Percentiles rank a stretch among this genome's conserved stretches.
phyloP scores from a whole-genome alignment of 208 protist species.

The Leishmania tarentolae region DNA sequence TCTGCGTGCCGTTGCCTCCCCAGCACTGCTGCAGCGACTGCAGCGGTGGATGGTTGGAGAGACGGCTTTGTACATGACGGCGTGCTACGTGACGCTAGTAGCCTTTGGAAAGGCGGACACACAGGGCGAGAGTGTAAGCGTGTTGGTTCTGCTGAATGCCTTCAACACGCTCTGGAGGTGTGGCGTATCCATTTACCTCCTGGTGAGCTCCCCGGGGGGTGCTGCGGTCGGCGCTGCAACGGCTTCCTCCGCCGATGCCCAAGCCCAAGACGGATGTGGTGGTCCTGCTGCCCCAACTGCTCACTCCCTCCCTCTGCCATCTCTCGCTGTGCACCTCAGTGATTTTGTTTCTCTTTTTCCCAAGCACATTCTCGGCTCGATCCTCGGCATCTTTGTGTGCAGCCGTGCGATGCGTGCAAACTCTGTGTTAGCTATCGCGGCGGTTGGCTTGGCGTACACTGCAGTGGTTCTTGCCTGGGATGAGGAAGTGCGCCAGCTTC shows the following conservation, averaged over 20 bases:
- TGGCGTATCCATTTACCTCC: conserved; percentile 34
- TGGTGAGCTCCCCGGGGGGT: conserved; percentile 27
- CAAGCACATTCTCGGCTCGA: background rate
- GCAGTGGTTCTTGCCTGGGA: conserved; percentile 34
- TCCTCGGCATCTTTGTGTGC: conserved; percentile 24
- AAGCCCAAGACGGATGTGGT: background rate
- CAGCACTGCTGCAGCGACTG: conserved; percentile 38
- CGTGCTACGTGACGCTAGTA: conserved; percentile 52
- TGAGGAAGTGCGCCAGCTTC: conserved; percentile 32
- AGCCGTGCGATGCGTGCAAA: conserved; percentile 19
- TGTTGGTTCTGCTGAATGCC: conserved; percentile 57
- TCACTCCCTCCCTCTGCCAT: background rate
- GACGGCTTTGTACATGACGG: conserved; percentile 52
- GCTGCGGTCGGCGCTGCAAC: background rate
- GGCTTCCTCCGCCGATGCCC: background rate
- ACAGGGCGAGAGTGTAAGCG: conserved; percentile 23
- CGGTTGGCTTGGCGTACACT: conserved; percentile 24
- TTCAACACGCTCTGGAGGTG: conserved; percentile 51
- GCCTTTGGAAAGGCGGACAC: conserved; percentile 8
- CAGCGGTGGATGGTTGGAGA: conserved; percentile 57
- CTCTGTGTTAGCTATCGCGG: conserved; percentile 11
- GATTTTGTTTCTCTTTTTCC: conserved; percentile 20
- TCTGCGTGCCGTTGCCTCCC: conserved; percentile 61
- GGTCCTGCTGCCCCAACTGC: background rate
- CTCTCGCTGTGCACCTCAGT: background rate